Evolutionary conservation across 176 grass and related monocot genomes (phyloP), one percentile per base, ranked within the genome.

Genomic region (Oryza nivara): DNA sequence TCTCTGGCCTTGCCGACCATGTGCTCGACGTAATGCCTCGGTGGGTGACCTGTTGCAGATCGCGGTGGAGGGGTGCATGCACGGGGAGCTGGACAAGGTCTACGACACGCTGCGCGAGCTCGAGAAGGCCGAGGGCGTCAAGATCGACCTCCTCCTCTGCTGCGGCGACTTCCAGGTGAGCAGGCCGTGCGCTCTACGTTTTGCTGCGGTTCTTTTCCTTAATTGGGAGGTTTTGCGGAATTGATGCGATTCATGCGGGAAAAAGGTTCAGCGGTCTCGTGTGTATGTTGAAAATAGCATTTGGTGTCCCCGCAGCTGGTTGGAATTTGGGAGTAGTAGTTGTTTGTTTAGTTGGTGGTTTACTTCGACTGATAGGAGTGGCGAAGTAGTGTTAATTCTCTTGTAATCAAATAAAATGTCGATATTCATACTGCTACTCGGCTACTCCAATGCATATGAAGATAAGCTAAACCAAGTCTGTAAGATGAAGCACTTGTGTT

Each of bases 91-190:
- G 41, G 93, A 98, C 82, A 83, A 65, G 70, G 93, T 98, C 54
- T 98, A 98, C 34, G 88, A 85, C 35, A 92, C 93, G 14, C 65
- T 98, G 63, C 90, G 58, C 11, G 74, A 60, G 12, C 76, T 95
- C 48, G 91, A 95, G 89, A 77, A 90, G 74, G 86, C 75, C 4
- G 91, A 94, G 77, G 92, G 88, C 61, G 51, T 83, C 26, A 95
- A 98, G 86, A 98, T 95, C 64, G 96, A 95, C 54, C 93, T 98
- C 72, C 93, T 95, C 11, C 75, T 97, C 52, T 94, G 96, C 84
- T 98, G 93, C 9, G 91, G 93, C 6, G 96, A 94, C 80, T 95
- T 98, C 87, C 96, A 94, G 93, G 96, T 98, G n/a, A 49, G 23
- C n/a, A 7, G 67, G 9, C 36, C 49, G 60, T 45, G 9, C 23